Base-by-base conservation (phyloP, 73 alveolate species). In the Paramecium caudatum region DNA sequence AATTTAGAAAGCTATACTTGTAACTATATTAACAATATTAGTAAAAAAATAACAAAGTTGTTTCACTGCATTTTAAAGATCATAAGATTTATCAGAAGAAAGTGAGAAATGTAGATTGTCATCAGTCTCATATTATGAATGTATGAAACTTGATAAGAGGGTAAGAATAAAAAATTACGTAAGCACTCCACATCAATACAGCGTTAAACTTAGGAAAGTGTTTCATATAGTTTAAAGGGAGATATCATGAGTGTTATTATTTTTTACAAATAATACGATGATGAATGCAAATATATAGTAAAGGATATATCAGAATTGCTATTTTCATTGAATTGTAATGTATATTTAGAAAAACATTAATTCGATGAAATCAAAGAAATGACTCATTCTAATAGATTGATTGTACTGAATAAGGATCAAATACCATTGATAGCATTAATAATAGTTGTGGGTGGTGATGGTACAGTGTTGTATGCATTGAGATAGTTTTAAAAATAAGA, bases 361-460 rank as follows among this genome's bases (percentile, higher is more conserved):
- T 74, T 27, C 32, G 39, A 45, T 39, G 68, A 74, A 16, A 74
- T 45, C 1, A 30, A 45, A 19, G 41, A 74, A 9, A 4, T 27
- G 43, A 74, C 47, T 41, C 62, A 74, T 27, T 17, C 62, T 0
- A 74, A 45, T 41, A 3, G 62, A n/a, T 43, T 21, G 17, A 15
- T 39, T 21, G 47, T 37, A 39, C 19, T 37, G 3, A 74, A 12
- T 37, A 1, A 19, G 19, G 68, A 65, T 32, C 17, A 21, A 33
- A 33, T 65, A 32, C 12, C 55, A 16, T 4, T 13, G 61, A 61
- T 83, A 2, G 85, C 78, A 4, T 17, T 86, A 25, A 41, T 86
- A 7, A 39, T 86, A 7, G 80, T 78, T 4, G 47, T 62, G 8
- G 93, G 93, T 41, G 93, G 93, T 2, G 93, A 86, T 13, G 93